Conservation (phyloP, 345 rosid genomes). For the Leavenworthia alabamica region DNA sequence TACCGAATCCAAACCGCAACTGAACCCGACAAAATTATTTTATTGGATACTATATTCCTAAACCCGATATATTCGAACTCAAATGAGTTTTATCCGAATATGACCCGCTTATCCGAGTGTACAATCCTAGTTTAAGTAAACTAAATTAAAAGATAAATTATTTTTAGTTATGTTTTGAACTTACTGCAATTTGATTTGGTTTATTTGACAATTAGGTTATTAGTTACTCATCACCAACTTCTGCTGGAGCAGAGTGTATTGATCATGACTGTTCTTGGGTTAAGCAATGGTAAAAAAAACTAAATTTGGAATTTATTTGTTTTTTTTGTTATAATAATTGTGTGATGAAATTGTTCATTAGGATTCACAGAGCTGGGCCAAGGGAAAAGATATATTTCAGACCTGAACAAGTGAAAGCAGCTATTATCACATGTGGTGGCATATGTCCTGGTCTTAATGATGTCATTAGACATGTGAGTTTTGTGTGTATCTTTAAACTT, state of each 20-base stretch:
- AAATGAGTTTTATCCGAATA: too few species aligned
- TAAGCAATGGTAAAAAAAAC: slow-evolving; percentile 92
- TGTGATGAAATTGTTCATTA: slow-evolving; percentile 19
- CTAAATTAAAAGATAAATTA: too few species aligned
- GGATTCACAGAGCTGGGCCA: slow-evolving; percentile 97
- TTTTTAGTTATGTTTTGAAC: too few species aligned
- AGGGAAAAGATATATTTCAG: slow-evolving; percentile 76
- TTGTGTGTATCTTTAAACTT: background rate
- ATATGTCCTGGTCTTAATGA: slow-evolving; percentile 93
- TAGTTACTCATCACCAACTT: slow-evolving; percentile 59
- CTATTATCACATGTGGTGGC: slow-evolving; percentile 91
- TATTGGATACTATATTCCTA: too few species aligned
- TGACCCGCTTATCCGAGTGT: too few species aligned
- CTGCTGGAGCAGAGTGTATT: slow-evolving; percentile 87
- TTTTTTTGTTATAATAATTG: background rate
- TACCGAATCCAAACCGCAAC: too few species aligned
- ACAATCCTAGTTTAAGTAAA: too few species aligned
- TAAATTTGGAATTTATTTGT: background rate
- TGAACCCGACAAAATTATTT: too few species aligned
- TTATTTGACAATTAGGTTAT: slow-evolving; percentile 61
- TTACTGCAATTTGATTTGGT: too few species aligned
- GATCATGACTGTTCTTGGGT: slow-evolving; percentile 83
- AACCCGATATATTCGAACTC: too few species aligned
- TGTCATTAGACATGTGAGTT: slow-evolving; percentile 75
- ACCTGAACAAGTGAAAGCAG: slow-evolving; percentile 89